These are phyloP conservation scores for Solanum paucissectum DNA, from an alignment of 257 asterid genomes.

Conservation along the genomic window DNA sequence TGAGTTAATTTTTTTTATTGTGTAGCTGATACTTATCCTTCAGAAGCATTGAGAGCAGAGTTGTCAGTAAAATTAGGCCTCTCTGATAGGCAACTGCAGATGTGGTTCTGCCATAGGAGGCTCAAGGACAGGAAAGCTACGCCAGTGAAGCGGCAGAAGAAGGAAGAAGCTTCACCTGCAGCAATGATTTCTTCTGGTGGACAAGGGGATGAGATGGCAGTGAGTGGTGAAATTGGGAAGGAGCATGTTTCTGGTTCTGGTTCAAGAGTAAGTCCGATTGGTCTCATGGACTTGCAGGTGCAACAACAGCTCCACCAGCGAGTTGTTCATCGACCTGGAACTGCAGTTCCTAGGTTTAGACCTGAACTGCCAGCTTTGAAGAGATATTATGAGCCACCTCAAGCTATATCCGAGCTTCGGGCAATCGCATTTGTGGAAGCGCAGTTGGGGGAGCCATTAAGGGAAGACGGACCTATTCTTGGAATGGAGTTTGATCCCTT, in stretches of 20 bases:
- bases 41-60: constrained; percentile 70
- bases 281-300: constrained; percentile 14
- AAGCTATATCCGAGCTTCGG: constrained; percentile 62
- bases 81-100: constrained; percentile 81
- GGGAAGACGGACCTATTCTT: constrained; percentile 88
- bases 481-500: constrained; percentile 93
- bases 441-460: constrained; percentile 71
- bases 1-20: constrained; percentile 7
- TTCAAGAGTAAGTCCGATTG: constrained; percentile 24
- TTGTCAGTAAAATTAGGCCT: constrained; percentile 69
- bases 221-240: constrained; percentile 25
- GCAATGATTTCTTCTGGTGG: constrained; percentile 33
- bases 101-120: constrained; percentile 98
- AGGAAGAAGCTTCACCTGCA: constrained; percentile 26
- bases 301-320: constrained; percentile 14
- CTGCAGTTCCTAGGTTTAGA: constrained; percentile 62
- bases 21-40: constrained; percentile 67
- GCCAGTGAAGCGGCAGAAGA: constrained; percentile 36
- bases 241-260: constrained; percentile 27
- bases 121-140: constrained; percentile 65
- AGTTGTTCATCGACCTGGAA: constrained; percentile 60
- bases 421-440: constrained; percentile 78
- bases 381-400: constrained; percentile 70
- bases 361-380: constrained; percentile 41
- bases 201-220: constrained; percentile 14